phyloP scores from a whole-genome alignment of 202 grass and related monocot species.

The Dendrocalamus latiflorus region DNA sequence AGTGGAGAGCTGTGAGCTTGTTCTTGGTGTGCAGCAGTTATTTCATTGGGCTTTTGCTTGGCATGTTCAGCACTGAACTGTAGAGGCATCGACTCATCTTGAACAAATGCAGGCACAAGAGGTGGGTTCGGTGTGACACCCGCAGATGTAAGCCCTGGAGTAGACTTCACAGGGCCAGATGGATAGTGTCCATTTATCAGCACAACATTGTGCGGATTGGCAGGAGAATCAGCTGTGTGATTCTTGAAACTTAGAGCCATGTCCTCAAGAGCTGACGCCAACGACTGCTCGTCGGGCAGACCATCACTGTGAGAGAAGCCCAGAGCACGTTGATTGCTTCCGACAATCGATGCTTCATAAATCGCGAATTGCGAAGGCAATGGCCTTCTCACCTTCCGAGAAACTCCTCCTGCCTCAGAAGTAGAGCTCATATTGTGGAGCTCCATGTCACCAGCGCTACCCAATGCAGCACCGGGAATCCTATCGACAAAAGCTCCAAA shows the following conservation, averaged over 20 bases:
- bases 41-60: conserved; percentile 3
- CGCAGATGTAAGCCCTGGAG: not conserved
- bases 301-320: not conserved
- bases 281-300: conserved; percentile 32
- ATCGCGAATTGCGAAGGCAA: not conserved
- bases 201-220: conserved; percentile 1
- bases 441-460: no score
- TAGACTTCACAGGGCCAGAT: not conserved
- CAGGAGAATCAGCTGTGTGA: conserved; percentile 16
- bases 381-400: not conserved
- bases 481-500: conserved; percentile 20
- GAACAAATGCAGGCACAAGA: not conserved
- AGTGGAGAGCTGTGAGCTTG: conserved; percentile 21
- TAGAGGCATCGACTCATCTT: conserved; percentile 2
- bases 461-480: not conserved
- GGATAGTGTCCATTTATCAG: conserved; percentile 28
- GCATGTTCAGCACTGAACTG: not conserved
- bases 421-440: not conserved
- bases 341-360: not conserved
- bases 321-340: conserved; percentile 7
- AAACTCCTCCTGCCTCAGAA: conserved; percentile 7
- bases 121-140: not conserved
- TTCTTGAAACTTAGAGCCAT: conserved; percentile 23
- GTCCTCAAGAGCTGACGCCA: conserved; percentile 41
- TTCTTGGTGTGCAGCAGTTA: conserved; percentile 18